Percentiles rank a stretch among this genome's conserved stretches.
phyloP scores from a whole-genome alignment of 2,329 filamentous ascomycete genomes.

The Trichothecium roseum region DNA sequence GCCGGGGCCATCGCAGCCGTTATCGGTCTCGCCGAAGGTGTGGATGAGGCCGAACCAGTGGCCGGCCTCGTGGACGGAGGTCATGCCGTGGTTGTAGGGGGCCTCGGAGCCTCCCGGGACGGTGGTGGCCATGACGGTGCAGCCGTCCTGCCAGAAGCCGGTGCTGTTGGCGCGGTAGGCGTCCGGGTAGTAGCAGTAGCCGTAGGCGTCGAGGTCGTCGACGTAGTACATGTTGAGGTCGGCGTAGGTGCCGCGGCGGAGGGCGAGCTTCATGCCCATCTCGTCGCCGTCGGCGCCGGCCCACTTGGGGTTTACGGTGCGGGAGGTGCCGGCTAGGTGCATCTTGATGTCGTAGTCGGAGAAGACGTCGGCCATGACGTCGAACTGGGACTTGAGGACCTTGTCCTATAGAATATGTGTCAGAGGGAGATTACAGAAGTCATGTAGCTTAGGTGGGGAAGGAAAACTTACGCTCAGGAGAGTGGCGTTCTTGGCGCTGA shows the following conservation, averaged over 20 bases:
- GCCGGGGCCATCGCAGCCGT: constrained; percentile 22
- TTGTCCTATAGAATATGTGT: not conserved
- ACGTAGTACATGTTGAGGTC: constrained; percentile 37
- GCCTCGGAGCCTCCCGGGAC: constrained; percentile 22
- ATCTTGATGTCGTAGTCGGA: not conserved
- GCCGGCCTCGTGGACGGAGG: constrained; percentile 30
- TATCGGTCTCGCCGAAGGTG: constrained; percentile 27
- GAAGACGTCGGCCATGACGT: not conserved
- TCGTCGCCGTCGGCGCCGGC: constrained; percentile 13
- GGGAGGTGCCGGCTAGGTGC: too few relatives aligned
- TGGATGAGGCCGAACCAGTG: constrained; percentile 39
- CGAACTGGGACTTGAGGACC: not conserved
- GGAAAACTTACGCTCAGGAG: too few relatives aligned
- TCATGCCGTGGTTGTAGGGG: constrained; percentile 24
- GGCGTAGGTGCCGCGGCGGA: constrained; percentile 29
- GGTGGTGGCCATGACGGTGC: constrained; percentile 21
- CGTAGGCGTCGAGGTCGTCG: constrained; percentile 11
- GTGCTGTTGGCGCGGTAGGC: constrained; percentile 7
- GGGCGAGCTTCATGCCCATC: constrained; percentile 30
- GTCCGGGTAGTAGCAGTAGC: constrained; percentile 33
- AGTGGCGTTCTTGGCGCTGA: too few relatives aligned
- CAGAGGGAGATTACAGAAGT: too few relatives aligned
- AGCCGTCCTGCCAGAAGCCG: constrained; percentile 24
- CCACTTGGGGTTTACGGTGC: constrained; percentile 16
- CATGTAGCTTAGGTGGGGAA: too few relatives aligned